A percentile compares a stretch with the other conserved stretches of the same genome.
phyloP scores from a whole-genome alignment of 2,329 filamentous ascomycete species.

The Pseudocercospora fijiensis region DNA sequence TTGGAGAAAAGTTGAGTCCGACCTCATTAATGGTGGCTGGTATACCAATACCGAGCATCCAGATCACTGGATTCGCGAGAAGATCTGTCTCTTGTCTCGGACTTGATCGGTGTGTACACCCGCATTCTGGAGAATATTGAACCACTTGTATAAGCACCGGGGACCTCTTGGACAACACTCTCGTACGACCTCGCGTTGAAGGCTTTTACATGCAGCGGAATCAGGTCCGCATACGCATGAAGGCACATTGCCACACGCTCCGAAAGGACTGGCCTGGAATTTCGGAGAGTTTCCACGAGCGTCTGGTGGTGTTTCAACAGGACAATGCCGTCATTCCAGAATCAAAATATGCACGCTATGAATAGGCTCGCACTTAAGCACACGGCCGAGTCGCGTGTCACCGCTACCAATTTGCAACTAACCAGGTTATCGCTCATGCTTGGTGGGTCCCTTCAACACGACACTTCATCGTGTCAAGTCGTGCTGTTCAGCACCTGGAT shows the following conservation, averaged over 20 bases:
- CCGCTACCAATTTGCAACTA: neutral
- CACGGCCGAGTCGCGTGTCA: neutral
- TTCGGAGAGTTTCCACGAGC: neutral
- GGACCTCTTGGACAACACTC: neutral
- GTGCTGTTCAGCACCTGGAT: neutral
- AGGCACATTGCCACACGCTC: neutral
- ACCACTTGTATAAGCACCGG: neutral
- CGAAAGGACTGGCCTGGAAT: neutral
- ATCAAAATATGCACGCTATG: neutral
- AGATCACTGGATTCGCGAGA: conserved; percentile 21
- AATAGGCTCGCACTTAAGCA: conserved; percentile 3
- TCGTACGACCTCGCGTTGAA: neutral
- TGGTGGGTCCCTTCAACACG: neutral
- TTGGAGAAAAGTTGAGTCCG: conserved; percentile 45
- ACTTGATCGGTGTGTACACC: neutral
- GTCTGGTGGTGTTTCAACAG: neutral
- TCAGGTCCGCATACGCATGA: neutral
- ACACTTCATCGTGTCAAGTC: neutral
- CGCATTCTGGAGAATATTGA: neutral
- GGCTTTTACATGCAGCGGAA: neutral
- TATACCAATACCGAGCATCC: conserved; percentile 38
- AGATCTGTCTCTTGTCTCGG: conserved; percentile 31
- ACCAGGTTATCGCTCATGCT: conserved; percentile 4
- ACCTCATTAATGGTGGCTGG: conserved; percentile 43
- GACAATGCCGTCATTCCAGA: neutral